phyloP scores from a whole-genome alignment of 345 rosid genomes.

The Eucalyptus decipiens region DNA sequence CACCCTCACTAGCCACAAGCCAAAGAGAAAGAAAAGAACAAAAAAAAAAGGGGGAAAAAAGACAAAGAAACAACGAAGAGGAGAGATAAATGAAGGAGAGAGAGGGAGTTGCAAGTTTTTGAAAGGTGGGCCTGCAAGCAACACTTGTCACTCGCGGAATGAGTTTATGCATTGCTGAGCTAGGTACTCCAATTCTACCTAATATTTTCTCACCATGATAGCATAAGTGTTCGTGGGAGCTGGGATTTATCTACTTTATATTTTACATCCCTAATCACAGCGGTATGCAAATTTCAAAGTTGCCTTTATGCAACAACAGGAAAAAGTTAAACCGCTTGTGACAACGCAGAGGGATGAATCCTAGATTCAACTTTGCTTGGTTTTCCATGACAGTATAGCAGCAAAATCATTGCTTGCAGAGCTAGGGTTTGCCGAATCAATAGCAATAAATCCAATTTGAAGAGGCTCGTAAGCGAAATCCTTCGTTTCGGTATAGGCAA shows the following conservation, averaged over 20 bases:
- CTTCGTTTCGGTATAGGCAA: fast-evolving
- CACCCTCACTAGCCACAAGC: no score
- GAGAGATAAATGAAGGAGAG: no score
- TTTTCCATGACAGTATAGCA: neutral
- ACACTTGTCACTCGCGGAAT: fast-evolving
- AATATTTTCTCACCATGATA: no score
- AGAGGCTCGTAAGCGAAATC: neutral
- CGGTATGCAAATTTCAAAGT: neutral
- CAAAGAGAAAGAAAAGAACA: no score
- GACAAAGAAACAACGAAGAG: no score
- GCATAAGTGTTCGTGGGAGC: no score
- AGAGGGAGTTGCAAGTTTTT: no score
- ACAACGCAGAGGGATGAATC: neutral
- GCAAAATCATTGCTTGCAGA: no score
- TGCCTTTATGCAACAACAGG: neutral
- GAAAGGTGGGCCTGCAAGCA: no score
- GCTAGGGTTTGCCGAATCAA: neutral
- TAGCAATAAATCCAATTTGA: neutral
- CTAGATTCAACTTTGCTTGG: neutral
- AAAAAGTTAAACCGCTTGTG: no score
- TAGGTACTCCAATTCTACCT: no score
- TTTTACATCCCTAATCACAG: neutral
- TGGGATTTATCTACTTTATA: neutral
- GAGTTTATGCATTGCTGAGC: no score
- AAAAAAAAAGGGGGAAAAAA: fast-evolving